Conservation (phyloP, 2,329 filamentous ascomycete genomes). For the Monilinia aucupariae region DNA sequence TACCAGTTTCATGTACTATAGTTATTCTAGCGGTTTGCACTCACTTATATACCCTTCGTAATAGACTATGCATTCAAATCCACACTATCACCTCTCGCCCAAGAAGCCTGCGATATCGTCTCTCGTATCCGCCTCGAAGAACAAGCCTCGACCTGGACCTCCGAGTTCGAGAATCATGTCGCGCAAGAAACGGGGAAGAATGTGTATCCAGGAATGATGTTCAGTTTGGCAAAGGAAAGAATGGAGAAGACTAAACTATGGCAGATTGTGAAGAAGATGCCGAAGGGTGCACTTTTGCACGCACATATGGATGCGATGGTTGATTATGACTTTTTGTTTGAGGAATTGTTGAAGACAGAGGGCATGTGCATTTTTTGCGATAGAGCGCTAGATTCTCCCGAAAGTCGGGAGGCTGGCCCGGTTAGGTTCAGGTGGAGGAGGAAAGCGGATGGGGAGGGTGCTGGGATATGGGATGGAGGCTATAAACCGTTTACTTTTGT, state of each 20-base stretch:
- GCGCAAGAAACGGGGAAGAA: slow-evolving; percentile 57
- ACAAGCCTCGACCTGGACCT: slow-evolving; percentile 69
- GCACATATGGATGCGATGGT: slow-evolving; percentile 90
- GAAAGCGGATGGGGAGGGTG: slow-evolving; percentile 34
- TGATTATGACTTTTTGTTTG: slow-evolving; percentile 74
- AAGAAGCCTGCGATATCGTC: slow-evolving; percentile 73
- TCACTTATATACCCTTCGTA: slow-evolving; percentile 26
- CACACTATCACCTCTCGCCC: slow-evolving; percentile 71
- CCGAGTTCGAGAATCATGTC: slow-evolving; percentile 63
- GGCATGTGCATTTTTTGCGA: slow-evolving; percentile 66
- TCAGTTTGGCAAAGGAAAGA: slow-evolving; percentile 73
- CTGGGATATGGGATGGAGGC: slow-evolving; percentile 58
- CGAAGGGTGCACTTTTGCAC: slow-evolving; percentile 81
- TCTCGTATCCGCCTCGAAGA: slow-evolving; percentile 74
- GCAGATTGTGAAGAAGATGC: slow-evolving; percentile 79
- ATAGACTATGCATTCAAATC: slow-evolving; percentile 65
- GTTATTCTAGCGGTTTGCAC: slow-evolving; percentile 21
- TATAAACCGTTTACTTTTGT: slow-evolving; percentile 48
- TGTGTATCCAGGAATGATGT: slow-evolving; percentile 89
- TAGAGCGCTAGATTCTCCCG: slow-evolving; percentile 49
- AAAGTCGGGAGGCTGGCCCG: slow-evolving; percentile 48
- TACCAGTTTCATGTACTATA: background rate
- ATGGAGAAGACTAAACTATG: slow-evolving; percentile 84
- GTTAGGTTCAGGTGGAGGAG: slow-evolving; percentile 60
- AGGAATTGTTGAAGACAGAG: slow-evolving; percentile 62